Base-by-base conservation (phyloP, 768 basidiomycete species). In the Chalciporus piperatus region DNA sequence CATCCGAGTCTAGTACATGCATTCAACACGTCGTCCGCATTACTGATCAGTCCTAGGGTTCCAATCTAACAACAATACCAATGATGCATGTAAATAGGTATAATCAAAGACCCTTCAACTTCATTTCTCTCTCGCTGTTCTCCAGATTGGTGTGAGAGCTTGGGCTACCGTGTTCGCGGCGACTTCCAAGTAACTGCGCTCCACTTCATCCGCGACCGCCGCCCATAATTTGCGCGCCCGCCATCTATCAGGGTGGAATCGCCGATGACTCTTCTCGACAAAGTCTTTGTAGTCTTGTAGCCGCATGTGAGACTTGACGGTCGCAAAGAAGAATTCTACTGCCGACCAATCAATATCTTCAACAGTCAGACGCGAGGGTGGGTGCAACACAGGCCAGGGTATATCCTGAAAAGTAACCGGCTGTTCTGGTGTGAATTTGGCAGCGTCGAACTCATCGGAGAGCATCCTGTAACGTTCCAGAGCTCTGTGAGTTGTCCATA, bases 161-260 rank as follows among this genome's bases (percentile, higher is more conserved):
- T 90, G 87, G 4, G 85, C 80, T 2, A 87, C 87, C 20, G 80
- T 87, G 57, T 80, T 89, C 27, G 77, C 70, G 75, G 87, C 87
- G 48, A 89, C 85, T 66, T 84, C 86, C 57, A 85, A 67, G 57
- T 76, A 82, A 35, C 72, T 74, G 54, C 81, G 76, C 60, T 82
- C 78, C 41, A 75, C 69, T 43, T 83, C 82, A 52, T 87, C 83
- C 20, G 64, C 59, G 42, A 87, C 76, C 42, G 79, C 79, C 51
- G 73, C 72, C 61, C 87, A 73, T 32, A 91, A 69, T 25, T 80
- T 80, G 38, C 85, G 75, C 27, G 85, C 82, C 39, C 82, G 74
- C 90, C 88, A 93, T 53, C 86, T 72, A 66, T 92, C 89, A 2
- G 88, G 87, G 58, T 91, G 91, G 65, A 90, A 92, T 46, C 88